Conservation (phyloP, 305 asterid genomes). For the Galium porrigens region DNA sequence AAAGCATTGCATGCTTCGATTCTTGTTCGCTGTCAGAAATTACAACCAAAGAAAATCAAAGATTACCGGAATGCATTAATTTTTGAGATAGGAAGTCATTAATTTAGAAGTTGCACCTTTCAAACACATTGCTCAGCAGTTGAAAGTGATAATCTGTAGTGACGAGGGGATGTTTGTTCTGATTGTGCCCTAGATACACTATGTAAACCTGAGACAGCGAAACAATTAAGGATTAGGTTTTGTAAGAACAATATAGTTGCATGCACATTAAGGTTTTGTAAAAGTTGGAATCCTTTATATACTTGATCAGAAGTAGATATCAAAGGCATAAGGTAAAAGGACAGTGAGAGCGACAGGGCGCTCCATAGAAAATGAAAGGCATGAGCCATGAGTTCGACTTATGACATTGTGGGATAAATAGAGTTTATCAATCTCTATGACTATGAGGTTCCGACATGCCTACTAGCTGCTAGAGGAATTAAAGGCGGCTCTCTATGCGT, state of each 20-base stretch:
- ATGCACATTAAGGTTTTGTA: slow-evolving; percentile 11
- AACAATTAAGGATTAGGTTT: slow-evolving; percentile 10
- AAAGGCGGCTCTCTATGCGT: slow-evolving; percentile 13
- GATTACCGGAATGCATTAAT: background rate
- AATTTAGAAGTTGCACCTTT: slow-evolving; percentile 23
- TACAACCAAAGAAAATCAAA: background rate
- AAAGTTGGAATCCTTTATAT: slow-evolving; percentile 12
- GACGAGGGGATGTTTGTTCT: slow-evolving; percentile 23
- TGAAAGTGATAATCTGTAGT: slow-evolving; percentile 31
- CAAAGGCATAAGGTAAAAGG: slow-evolving; percentile 25
- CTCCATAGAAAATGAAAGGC: slow-evolving; percentile 26
- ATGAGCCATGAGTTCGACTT: slow-evolving; percentile 31
- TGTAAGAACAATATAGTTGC: too few species aligned
- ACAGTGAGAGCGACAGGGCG: slow-evolving; percentile 30
- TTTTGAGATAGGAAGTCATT: background rate
- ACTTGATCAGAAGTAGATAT: slow-evolving; percentile 22
- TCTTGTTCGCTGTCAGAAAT: slow-evolving; percentile 29
- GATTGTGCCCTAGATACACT: slow-evolving; percentile 37
- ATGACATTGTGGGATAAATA: slow-evolving; percentile 24
- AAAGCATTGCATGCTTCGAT: slow-evolving; percentile 34
- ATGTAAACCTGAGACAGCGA: slow-evolving; percentile 37
- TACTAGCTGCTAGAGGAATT: slow-evolving; percentile 11
- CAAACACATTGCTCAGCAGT: slow-evolving; percentile 32
- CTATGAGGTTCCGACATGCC: slow-evolving; percentile 8
- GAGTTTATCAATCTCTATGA: slow-evolving; percentile 5